Conservation (phyloP, 768 basidiomycete species). For the Clitopilus passeckerianus region DNA sequence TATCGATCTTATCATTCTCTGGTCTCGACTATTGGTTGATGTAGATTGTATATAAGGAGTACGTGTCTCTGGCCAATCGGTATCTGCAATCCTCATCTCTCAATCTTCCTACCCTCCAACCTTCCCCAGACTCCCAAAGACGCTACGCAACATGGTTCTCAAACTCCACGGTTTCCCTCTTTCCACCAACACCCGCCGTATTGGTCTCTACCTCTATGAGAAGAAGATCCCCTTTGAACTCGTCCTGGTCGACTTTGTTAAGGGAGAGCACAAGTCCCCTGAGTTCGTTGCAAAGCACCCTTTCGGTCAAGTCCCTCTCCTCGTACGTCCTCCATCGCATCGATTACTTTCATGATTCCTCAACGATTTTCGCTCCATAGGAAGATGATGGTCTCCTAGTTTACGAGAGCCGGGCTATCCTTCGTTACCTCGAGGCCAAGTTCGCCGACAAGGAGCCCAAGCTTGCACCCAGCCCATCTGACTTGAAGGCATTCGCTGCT, state of each 20-base stretch:
- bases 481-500: background rate
- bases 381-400: background rate
- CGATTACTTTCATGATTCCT: no score
- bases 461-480: background rate
- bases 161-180: slow-evolving; percentile 28
- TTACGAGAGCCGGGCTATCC: background rate
- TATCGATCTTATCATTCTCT: background rate
- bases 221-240: slow-evolving; percentile 47
- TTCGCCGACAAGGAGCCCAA: background rate
- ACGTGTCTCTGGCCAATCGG: background rate
- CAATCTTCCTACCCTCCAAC: background rate
- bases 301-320: slow-evolving; percentile 19
- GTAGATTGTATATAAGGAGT: background rate
- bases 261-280: slow-evolving; percentile 34
- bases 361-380: background rate
- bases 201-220: slow-evolving; percentile 41
- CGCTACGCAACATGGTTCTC: slow-evolving; percentile 23
- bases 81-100: background rate
- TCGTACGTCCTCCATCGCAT: background rate
- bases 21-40: background rate
- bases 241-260: slow-evolving; percentile 32
- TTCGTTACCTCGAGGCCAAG: background rate
- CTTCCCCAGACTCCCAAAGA: background rate
- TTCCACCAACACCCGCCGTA: slow-evolving; percentile 42
- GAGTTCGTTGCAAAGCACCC: slow-evolving; percentile 40